These are phyloP conservation scores for Physcomitrium patens DNA, from an alignment of 225 moss, liverwort and hornwort genomes.

Conservation along the genomic window DNA sequence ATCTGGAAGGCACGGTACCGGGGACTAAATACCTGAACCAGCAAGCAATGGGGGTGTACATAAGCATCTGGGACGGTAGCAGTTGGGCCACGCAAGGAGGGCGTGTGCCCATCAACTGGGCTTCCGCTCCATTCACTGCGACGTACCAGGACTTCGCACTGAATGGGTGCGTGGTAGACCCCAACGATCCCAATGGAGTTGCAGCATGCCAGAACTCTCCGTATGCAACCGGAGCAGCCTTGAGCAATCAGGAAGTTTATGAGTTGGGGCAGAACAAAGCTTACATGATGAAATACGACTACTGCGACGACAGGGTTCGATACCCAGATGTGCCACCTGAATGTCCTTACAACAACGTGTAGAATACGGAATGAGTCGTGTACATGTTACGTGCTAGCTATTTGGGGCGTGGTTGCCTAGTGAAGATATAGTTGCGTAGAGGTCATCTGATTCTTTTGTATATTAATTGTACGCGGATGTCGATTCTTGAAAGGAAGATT, in stretches of 20 bases:
- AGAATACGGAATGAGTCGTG: neutral
- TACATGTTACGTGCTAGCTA: too few relatives aligned
- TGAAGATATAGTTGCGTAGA: too few relatives aligned
- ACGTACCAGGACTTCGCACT: constrained; percentile 51
- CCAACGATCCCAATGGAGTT: constrained; percentile 2
- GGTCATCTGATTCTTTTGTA: too few relatives aligned
- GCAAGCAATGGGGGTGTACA: constrained; percentile 68
- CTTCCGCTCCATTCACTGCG: constrained; percentile 70
- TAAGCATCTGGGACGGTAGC: constrained; percentile 88
- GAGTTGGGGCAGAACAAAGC: constrained; percentile 51
- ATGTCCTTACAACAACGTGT: constrained; percentile 45
- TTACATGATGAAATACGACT: constrained; percentile 57
- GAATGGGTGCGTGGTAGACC: constrained; percentile 39
- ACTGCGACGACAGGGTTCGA: constrained; percentile 67
- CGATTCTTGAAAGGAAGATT: too few relatives aligned
- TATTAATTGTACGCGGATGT: too few relatives aligned
- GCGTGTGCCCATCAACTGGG: constrained; percentile 65
- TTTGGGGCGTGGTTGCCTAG: too few relatives aligned
- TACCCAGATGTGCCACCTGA: constrained; percentile 38
- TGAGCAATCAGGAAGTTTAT: constrained; percentile 28
- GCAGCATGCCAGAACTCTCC: constrained; percentile 30
- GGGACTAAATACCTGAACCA: constrained; percentile 40
- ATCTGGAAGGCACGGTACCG: constrained; percentile 29
- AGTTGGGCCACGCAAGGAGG: constrained; percentile 88
- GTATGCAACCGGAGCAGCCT: constrained; percentile 30